These are phyloP conservation scores for Exserohilum rostratum DNA, from an alignment of 2,329 filamentous ascomycete species.

Conservation along the genomic window DNA sequence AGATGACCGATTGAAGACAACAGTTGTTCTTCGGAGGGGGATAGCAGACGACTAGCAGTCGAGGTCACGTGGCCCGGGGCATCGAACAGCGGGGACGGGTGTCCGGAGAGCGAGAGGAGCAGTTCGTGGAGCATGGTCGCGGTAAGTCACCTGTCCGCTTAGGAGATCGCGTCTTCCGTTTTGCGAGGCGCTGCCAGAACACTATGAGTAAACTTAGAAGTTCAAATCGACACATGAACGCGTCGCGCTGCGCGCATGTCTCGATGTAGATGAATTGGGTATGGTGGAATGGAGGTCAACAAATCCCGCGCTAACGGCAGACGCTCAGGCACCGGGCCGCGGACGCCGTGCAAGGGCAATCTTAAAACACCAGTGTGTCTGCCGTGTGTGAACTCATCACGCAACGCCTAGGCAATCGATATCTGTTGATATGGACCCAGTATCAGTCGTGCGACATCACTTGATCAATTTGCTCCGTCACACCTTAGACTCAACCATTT, in stretches of 20 bases:
- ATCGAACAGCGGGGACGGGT: constrained; percentile 86
- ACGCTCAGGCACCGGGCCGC: not conserved
- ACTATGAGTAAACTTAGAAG: constrained; percentile 42
- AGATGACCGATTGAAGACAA: constrained; percentile 78
- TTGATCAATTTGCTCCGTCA: not conserved
- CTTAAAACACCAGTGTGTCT: not conserved
- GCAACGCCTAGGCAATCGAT: not conserved
- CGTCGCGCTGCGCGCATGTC: constrained; percentile 25
- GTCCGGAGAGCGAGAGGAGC: constrained; percentile 91
- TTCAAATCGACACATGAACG: constrained; percentile 48
- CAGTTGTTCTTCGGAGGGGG: constrained; percentile 82
- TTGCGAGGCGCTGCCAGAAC: constrained; percentile 33
- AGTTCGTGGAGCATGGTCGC: constrained; percentile 92
- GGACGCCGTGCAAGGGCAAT: not conserved
- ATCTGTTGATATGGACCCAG: not conserved
- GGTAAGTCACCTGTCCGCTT: constrained; percentile 19
- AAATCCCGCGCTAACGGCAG: constrained; percentile 13
- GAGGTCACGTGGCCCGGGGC: constrained; percentile 47
- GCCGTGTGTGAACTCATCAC: not conserved
- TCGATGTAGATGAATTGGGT: constrained; percentile 17
- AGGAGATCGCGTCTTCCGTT: constrained; percentile 17
- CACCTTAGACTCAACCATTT: not conserved
- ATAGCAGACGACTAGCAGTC: constrained; percentile 58
- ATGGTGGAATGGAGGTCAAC: constrained; percentile 16
- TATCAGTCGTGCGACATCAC: not conserved